These are phyloP conservation scores for Kwoniella sp. DNA, from an alignment of 768 basidiomycete species.

Conservation along the genomic window DNA sequence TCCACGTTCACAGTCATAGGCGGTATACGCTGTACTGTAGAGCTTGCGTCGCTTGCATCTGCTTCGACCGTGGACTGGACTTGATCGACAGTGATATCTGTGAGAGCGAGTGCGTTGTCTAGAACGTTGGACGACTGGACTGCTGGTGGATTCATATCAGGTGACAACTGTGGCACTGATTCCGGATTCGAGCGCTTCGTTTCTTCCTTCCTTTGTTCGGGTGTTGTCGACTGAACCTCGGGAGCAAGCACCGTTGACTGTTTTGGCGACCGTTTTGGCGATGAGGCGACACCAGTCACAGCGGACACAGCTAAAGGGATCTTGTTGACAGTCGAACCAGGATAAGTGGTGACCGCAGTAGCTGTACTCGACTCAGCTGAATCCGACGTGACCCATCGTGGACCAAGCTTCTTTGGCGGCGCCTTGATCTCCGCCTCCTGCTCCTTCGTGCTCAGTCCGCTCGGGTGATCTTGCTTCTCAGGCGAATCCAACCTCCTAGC, in stretches of 20 bases:
- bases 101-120: neutral
- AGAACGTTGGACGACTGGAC: neutral
- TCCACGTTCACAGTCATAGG: neutral
- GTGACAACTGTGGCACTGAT: no score
- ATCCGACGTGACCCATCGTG: constrained; percentile 17
- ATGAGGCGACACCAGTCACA: no score
- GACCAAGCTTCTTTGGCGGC: constrained; percentile 8
- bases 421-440: neutral
- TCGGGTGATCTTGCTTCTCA: neutral
- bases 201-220: neutral
- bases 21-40: neutral
- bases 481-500: constrained; percentile 2
- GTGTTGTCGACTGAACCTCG: neutral
- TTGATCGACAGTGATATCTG: neutral
- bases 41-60: neutral
- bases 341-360: neutral
- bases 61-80: neutral
- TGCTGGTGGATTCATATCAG: neutral
- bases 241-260: no score
- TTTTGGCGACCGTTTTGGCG: neutral
- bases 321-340: neutral
- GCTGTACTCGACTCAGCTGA: neutral
- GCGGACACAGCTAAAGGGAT: no score
- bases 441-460: neutral
- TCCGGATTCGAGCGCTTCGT: neutral